phyloP scores from a whole-genome alignment of 2,329 filamentous ascomycete species.

The Aspergillus transmontanensis region DNA sequence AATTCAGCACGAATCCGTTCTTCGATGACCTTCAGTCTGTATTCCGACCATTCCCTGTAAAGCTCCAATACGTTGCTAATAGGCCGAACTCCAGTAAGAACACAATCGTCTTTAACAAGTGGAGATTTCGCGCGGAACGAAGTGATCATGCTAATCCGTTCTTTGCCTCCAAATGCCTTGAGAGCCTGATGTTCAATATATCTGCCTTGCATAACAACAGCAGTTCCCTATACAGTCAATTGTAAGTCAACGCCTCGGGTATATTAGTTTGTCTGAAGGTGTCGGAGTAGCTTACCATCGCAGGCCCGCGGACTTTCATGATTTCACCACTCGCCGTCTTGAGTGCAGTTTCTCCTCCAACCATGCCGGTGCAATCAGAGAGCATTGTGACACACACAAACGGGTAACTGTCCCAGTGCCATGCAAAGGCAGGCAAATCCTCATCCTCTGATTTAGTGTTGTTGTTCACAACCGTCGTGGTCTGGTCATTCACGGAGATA shows the following conservation, averaged over 20 bases:
- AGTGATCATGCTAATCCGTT: conserved; percentile 6
- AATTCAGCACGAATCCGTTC: not conserved
- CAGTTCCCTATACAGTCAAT: not conserved
- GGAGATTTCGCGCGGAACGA: not conserved
- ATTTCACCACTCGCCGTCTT: not conserved
- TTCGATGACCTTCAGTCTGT: not conserved
- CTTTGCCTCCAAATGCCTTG: conserved; percentile 1
- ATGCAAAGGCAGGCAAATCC: not conserved
- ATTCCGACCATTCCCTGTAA: not conserved
- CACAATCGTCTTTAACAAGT: not conserved
- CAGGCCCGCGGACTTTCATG: conserved; percentile 3
- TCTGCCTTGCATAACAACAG: conserved; percentile 7
- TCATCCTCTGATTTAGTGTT: not conserved
- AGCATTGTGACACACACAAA: conserved; percentile 70
- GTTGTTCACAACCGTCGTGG: not conserved
- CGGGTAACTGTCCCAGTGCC: conserved; percentile 58
- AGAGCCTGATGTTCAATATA: conserved; percentile 7
- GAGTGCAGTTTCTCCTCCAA: conserved; percentile 58
- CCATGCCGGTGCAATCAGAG: conserved; percentile 62
- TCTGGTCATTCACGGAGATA: conserved; percentile 43
- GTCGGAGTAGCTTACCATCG: not conserved
- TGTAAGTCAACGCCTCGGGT: not conserved
- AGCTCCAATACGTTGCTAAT: not conserved
- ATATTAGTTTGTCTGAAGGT: fast-evolving
- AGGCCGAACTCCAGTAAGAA: not conserved